A percentile compares a stretch with the other conserved stretches of the same genome.
Evolutionary conservation across 2,329 filamentous ascomycete genomes (phyloP).

Genomic region (Aspergillus sclerotialis): DNA sequence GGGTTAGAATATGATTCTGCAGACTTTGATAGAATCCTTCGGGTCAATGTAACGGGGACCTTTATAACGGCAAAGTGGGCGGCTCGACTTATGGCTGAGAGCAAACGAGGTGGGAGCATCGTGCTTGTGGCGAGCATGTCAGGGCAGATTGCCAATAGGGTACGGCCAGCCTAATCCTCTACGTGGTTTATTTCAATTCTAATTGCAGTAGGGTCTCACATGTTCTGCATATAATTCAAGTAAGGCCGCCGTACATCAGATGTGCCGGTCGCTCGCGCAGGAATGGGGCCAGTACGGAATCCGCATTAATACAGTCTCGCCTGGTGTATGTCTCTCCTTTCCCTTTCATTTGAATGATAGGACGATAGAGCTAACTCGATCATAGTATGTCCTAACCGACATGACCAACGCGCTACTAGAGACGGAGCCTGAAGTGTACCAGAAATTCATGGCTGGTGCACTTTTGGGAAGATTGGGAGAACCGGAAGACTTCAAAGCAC

Average conservation of each 20-base stretch:
- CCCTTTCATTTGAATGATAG: not conserved
- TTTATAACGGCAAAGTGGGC: slow-evolving; percentile 29
- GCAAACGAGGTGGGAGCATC: slow-evolving; percentile 52
- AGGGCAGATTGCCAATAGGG: slow-evolving; percentile 57
- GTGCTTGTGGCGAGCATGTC: slow-evolving; percentile 66
- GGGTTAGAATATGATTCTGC: slow-evolving; percentile 41
- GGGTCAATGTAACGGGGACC: slow-evolving; percentile 31
- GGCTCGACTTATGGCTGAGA: slow-evolving; percentile 47
- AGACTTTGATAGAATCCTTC: slow-evolving; percentile 27
- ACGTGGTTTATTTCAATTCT: too few relatives aligned
- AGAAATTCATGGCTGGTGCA: slow-evolving; percentile 48
- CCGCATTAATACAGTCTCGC: slow-evolving; percentile 73
- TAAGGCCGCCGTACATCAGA: slow-evolving; percentile 44
- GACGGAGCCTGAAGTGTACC: slow-evolving; percentile 44
- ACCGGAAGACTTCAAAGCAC: slow-evolving; percentile 35
- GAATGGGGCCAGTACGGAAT: slow-evolving; percentile 57
- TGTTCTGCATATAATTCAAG: slow-evolving; percentile 53
- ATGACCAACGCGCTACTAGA: slow-evolving; percentile 42
- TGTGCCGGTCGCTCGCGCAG: slow-evolving; percentile 42
- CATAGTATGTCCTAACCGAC: slow-evolving; percentile 41
- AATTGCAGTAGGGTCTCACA: slow-evolving; percentile 46
- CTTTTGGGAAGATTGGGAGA: slow-evolving; percentile 44
- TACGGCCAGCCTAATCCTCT: too few relatives aligned
- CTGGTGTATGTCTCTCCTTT: slow-evolving; percentile 47
- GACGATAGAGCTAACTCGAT: slow-evolving; percentile 1